Evolutionary conservation across 1,284 basidiomycete species (phyloP), one percentile per base, ranked within the genome.

Genomic region (Rhodotorula sp.): DNA sequence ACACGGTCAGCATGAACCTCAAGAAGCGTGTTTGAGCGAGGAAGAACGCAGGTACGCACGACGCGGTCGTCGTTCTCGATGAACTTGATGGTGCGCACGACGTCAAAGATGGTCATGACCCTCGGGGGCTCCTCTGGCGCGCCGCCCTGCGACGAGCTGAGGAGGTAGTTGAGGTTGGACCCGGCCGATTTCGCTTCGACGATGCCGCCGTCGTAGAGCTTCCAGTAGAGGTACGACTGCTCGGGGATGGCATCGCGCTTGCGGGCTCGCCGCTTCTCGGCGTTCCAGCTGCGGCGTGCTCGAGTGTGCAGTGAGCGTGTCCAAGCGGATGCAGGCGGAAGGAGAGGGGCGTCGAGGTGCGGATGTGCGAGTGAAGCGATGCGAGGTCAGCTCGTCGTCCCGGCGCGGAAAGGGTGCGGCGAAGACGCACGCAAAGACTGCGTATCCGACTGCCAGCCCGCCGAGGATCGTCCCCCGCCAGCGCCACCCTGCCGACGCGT

Each of bases 91-190:
- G 82, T 78, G 25, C 79, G 77, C 14, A 82, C 74, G 50, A 80
- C 80, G 25, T 83, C 82, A 68, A 81, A 82, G 55, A 83, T 72
- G 66, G 82, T 80, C 79, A 83, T 80, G 14, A 78, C 64, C 27
- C 77, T 61, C 4, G 76, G 73, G 4, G 77, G 77, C 56, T 79
- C 78, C 12, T 78, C 77, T 1, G 72, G 73, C 5, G 71, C 71
- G 4, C 73, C 71, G 13, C 68, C 69, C 45, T 72, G 68, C 17
- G 73, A 74, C 23, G 53, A 55, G 27, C 60, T 69, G 49, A 79
- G 67, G 25, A 79, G 71, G 68, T 77, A 77, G 63, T 73, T 77
- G 49, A 79, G 70, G 53, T 57, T 67, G n/a, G 70, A 68, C 2
- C 71, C 71, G 8, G 67, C 60, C 4, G 76, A 74, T 56, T 76